phyloP scores from a whole-genome alignment of 345 rosid genomes.

The rapeseed (Brassica napus) region Da-Ae NC_063439.1:7053001-7053500 shows the following conservation, averaged over 20 bases:
- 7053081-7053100: slow-evolving; percentile 44
- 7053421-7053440: slow-evolving; percentile 57
- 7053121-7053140: slow-evolving; percentile 65
- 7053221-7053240: slow-evolving; percentile 59
- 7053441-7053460: slow-evolving; percentile 50
- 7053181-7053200: slow-evolving; percentile 62
- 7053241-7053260: slow-evolving; percentile 50
- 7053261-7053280: slow-evolving; percentile 65
- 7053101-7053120: slow-evolving; percentile 50
- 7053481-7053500: slow-evolving; percentile 59
- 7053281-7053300: slow-evolving; percentile 52
- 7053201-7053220: slow-evolving; percentile 67
- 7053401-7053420: slow-evolving; percentile 72
- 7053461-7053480: slow-evolving; percentile 55
- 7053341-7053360: slow-evolving; percentile 68
- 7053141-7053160: slow-evolving; percentile 53
- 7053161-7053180: slow-evolving; percentile 47
- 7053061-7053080: slow-evolving; percentile 59
- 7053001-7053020: slow-evolving; percentile 47
- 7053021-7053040: slow-evolving; percentile 59
- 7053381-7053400: slow-evolving; percentile 54
- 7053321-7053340: slow-evolving; percentile 58
- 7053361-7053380: slow-evolving; percentile 60
- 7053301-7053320: slow-evolving; percentile 58
- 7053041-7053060: slow-evolving; percentile 58